Percentiles rank a stretch among this genome's conserved stretches.
Conservation (phyloP, 2,329 filamentous ascomycete genomes). For the Fusarium pilosicola region DNA sequence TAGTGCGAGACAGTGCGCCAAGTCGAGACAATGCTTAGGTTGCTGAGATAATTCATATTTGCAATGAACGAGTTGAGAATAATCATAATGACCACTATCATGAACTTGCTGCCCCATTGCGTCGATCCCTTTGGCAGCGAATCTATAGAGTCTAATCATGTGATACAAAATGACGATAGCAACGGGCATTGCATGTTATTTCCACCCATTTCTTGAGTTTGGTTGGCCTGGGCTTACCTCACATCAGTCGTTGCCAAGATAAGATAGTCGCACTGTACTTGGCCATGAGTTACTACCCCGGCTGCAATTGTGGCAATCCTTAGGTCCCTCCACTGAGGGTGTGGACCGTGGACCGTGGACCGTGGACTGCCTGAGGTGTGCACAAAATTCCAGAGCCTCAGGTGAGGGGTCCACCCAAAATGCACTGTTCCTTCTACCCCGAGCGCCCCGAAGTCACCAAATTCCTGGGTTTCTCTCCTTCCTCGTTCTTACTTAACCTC, state of each 20-base stretch:
- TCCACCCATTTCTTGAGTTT: background rate
- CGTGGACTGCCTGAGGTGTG: slow-evolving; percentile 5
- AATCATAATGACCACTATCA: background rate
- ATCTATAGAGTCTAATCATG: background rate
- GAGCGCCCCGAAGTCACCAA: slow-evolving; percentile 29
- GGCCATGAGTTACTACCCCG: background rate
- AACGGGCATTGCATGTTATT: background rate
- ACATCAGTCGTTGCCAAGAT: slow-evolving; percentile 21
- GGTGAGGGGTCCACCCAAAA: slow-evolving; percentile 35
- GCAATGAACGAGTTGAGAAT: background rate
- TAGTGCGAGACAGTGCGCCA: slow-evolving; percentile 27
- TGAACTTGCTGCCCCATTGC: background rate
- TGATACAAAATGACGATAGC: slow-evolving; percentile 14
- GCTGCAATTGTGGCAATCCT: slow-evolving; percentile 27
- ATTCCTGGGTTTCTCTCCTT: slow-evolving; percentile 30
- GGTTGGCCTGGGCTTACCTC: slow-evolving; percentile 5
- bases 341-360: background rate
- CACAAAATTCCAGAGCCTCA: slow-evolving; percentile 37
- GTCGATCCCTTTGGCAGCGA: background rate
- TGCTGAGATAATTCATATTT: slow-evolving; percentile 8
- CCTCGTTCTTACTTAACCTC: slow-evolving; percentile 26
- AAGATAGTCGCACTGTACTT: slow-evolving; percentile 23
- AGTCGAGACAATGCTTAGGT: slow-evolving; percentile 10
- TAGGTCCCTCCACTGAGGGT: slow-evolving; percentile 9
- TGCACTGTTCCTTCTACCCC: slow-evolving; percentile 25